These are phyloP conservation scores for Termitomyces sp. DNA, from an alignment of 768 basidiomycete species.

Conservation along the genomic window DNA sequence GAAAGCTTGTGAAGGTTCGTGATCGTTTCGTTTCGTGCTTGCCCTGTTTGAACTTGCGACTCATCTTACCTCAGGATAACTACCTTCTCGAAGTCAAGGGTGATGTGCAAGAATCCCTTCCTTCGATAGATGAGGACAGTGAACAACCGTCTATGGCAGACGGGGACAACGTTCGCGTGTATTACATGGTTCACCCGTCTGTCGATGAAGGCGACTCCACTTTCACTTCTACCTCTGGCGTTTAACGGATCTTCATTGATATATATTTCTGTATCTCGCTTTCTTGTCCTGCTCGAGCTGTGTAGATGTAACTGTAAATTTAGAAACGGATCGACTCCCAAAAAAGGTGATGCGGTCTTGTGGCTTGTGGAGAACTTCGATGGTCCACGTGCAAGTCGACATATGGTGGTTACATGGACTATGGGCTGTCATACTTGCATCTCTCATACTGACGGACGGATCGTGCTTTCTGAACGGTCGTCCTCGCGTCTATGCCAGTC, in stretches of 20 bases:
- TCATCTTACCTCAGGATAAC: conserved; percentile 55
- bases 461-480: neutral
- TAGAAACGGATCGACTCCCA: neutral
- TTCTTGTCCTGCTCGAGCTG: conserved; percentile 13
- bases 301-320: conserved; percentile 12
- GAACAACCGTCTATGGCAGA: conserved; percentile 49
- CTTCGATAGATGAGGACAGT: conserved; percentile 61
- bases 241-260: conserved; percentile 4
- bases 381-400: conserved; percentile 6
- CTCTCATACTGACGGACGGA: neutral
- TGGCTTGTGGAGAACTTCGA: neutral
- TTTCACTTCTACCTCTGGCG: conserved; percentile 32
- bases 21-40: neutral
- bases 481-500: conserved; percentile 7
- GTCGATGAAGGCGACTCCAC: conserved; percentile 66
- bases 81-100: conserved; percentile 83
- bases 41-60: conserved; percentile 3
- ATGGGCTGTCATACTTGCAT: neutral
- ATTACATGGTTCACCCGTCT: conserved; percentile 89
- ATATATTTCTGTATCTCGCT: conserved; percentile 10
- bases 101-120: conserved; percentile 78
- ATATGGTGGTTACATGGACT: neutral
- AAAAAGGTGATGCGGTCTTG: conserved; percentile 2
- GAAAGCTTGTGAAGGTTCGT: conserved; percentile 85
- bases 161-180: conserved; percentile 64